Conservation (phyloP, 148 eudicot species). For the Dianthus caryophyllus region DNA sequence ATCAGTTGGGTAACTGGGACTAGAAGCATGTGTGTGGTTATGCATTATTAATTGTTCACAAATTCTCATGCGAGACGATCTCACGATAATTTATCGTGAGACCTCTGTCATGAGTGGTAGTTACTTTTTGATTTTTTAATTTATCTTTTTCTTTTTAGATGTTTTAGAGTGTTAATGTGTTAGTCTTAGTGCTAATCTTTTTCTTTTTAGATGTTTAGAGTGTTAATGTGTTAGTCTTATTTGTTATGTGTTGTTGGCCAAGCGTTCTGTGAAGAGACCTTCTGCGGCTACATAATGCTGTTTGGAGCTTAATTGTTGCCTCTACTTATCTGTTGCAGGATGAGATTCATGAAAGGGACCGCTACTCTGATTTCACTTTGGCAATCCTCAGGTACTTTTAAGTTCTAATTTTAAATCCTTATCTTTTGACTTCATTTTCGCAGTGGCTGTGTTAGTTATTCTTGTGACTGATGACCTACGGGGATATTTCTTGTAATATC, state of each 20-base stretch:
- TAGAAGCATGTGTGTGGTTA: background rate
- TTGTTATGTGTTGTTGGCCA: too few species aligned
- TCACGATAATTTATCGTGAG: too few species aligned
- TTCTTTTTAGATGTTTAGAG: too few species aligned
- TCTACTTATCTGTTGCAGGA: slow-evolving; percentile 47
- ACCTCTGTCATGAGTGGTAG: too few species aligned
- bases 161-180: too few species aligned
- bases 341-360: slow-evolving; percentile 98
- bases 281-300: background rate
- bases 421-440: background rate
- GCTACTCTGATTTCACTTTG: slow-evolving; percentile 81
- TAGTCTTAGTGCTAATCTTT: too few species aligned
- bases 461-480: background rate
- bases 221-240: too few species aligned
- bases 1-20: background rate
- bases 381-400: slow-evolving; percentile 74
- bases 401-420: background rate
- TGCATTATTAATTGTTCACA: background rate
- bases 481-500: background rate
- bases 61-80: too few species aligned
- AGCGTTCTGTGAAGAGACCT: background rate
- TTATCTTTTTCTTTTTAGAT: too few species aligned
- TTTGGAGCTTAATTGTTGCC: background rate
- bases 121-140: too few species aligned
- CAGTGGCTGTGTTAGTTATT: background rate